Evolutionary conservation across 192 early-diverging fungal genomes (phyloP).

Genomic region (Gaertneriomyces semiglobifer): DNA sequence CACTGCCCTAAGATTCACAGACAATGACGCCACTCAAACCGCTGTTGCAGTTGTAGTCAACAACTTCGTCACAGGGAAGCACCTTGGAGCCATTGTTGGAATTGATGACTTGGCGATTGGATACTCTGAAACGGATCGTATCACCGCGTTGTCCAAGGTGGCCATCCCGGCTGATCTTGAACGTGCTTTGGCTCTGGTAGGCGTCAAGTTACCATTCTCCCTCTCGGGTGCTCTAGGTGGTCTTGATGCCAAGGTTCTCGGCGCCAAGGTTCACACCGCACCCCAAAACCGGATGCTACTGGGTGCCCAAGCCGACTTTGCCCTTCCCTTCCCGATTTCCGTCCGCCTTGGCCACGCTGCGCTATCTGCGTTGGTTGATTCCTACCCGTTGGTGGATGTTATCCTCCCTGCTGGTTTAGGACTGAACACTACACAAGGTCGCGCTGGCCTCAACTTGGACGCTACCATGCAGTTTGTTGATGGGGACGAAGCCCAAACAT

Average conservation of each 20-base stretch:
- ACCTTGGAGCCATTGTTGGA: conserved; percentile 19
- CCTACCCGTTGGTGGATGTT: conserved; percentile 20
- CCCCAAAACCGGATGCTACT: conserved; percentile 13
- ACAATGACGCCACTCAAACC: conserved; percentile 27
- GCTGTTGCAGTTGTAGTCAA: conserved; percentile 27
- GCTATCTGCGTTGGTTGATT: conserved; percentile 7
- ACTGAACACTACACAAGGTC: conserved; percentile 7
- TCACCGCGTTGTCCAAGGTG: conserved; percentile 32
- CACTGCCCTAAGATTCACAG: conserved; percentile 27
- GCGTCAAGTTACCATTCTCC: conserved; percentile 15
- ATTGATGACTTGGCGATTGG: conserved; percentile 21
- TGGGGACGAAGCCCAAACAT: conserved; percentile 13
- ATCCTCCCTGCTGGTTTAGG: conserved; percentile 12
- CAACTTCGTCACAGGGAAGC: conserved; percentile 28
- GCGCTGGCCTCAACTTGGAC: conserved; percentile 14
- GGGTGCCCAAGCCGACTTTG: conserved; percentile 25
- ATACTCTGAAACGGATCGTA: conserved; percentile 11
- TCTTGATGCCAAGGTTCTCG: conserved; percentile 21
- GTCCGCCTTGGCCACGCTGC: conserved; percentile 22
- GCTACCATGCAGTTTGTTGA: conserved; percentile 19
- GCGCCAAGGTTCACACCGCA: conserved; percentile 16
- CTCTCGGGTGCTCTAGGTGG: conserved; percentile 8
- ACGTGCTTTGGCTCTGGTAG: conserved; percentile 23
- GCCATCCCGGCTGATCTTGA: conserved; percentile 28
- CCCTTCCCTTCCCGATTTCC: conserved; percentile 27